phyloP scores from a whole-genome alignment of 2,329 filamentous ascomycete species.

The Tothia fuscella region DNA sequence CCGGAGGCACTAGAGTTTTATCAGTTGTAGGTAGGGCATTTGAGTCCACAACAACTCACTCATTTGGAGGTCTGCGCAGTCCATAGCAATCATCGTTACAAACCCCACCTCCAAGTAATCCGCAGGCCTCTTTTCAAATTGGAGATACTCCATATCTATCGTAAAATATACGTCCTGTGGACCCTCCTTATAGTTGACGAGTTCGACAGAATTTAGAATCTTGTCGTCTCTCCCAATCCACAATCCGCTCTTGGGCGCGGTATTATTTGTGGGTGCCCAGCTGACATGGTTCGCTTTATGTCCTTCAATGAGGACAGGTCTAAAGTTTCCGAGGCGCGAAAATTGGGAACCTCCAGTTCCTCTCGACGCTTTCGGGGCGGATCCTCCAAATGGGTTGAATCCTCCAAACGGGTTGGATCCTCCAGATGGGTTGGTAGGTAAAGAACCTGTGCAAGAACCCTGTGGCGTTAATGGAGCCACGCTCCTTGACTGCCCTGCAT shows the following conservation, averaged over 20 bases:
- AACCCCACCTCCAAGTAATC: conserved; percentile 1
- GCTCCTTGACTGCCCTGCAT: background rate
- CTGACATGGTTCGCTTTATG: background rate
- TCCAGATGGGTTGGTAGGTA: background rate
- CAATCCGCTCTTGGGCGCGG: conserved; percentile 3
- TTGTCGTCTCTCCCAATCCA: conserved; percentile 2
- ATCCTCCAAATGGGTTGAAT: background rate
- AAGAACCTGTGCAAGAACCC: background rate
- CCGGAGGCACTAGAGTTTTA: too few relatives aligned
- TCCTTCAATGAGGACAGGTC: background rate
- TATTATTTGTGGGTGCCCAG: conserved; percentile 2
- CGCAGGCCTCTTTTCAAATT: background rate
- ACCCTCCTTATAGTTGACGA: conserved; percentile 1
- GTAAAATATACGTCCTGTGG: conserved; percentile 4
- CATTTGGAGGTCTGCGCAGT: too few relatives aligned
- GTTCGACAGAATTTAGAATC: background rate
- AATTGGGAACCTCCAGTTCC: too few relatives aligned
- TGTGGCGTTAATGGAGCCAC: background rate
- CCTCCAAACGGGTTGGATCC: background rate
- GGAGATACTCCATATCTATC: conserved; percentile 3
- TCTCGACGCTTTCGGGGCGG: background rate
- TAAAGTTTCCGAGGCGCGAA: too few relatives aligned
- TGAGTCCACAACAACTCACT: too few relatives aligned
- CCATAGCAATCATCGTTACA: background rate
- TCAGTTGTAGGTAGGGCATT: too few relatives aligned